These are phyloP conservation scores for Galeopsis tetrahit DNA, from an alignment of 257 asterid species.

Conservation along the genomic window DNA sequence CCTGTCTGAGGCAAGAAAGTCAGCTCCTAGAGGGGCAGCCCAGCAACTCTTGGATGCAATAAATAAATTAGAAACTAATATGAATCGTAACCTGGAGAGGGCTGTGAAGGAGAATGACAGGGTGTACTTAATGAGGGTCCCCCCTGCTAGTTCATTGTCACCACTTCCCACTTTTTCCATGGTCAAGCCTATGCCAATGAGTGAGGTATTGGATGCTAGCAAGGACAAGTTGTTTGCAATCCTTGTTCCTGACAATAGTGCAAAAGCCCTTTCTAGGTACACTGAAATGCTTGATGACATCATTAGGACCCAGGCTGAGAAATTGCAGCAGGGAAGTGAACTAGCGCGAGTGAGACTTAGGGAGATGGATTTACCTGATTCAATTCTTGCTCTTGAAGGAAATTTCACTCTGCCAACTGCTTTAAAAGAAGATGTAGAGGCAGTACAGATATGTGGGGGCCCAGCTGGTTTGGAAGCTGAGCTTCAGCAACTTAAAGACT, in stretches of 20 bases:
- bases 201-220: constrained; percentile 90
- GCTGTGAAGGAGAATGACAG: constrained; percentile 96
- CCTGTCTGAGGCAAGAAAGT: constrained; percentile 75
- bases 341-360: constrained; percentile 92
- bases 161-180: constrained; percentile 89
- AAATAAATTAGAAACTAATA: constrained; percentile 69
- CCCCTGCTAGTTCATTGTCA: constrained; percentile 74
- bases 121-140: constrained; percentile 95
- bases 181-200: constrained; percentile 95
- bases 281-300: constrained; percentile 95
- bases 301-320: constrained; percentile 94
- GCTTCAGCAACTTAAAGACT: constrained; percentile 87
- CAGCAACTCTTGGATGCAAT: constrained; percentile 87
- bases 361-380: constrained; percentile 98
- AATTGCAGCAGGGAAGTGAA: constrained; percentile 97
- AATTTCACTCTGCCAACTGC: constrained; percentile 61
- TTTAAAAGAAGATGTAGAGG: constrained; percentile 86
- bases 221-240: constrained; percentile 86
- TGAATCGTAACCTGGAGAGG: constrained; percentile 78
- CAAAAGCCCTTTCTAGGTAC: constrained; percentile 94
- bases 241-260: constrained; percentile 95
- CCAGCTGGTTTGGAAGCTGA: constrained; percentile 91
- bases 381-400: constrained; percentile 92
- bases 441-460: constrained; percentile 96
- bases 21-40: constrained; percentile 82